Base-by-base conservation (phyloP, 257 asterid genomes). In the Cinchona pubescens region DNA sequence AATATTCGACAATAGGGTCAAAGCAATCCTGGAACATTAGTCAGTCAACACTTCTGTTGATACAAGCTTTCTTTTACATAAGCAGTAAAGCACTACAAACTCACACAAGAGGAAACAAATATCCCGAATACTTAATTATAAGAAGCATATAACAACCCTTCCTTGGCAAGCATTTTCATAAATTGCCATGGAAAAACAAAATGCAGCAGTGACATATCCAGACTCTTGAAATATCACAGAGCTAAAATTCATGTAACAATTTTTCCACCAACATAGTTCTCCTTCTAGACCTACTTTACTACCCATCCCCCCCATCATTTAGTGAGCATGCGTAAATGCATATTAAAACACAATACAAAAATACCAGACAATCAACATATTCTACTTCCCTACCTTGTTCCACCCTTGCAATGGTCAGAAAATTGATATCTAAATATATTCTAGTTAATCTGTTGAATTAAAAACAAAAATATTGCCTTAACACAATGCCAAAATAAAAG, bases 1-100 rank as follows among this genome's bases (percentile, higher is more conserved):
- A 80, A 88, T n/a, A n/a, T n/a, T 95, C 99, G 63, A 91, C 91
- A 79, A 95, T 95, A 63, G 99, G 99, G 85, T 86, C 96, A 76
- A 95, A 95, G 74, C 90, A 85, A 78, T 90, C 99, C 99, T 95
- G 92, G 32, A 86, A 82, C 74, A 71, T 68, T 78, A 79, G 63
- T 75, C 73, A 82, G 77, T 70, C 43, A 75, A 79, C 72, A 79
- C 75, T 53, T 35, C 40, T 66, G 58, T 53, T 19, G 46, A 64
- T 79, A 53, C 46, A 59, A 71, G 42, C 70, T n/a, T 75, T 67
- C 32, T 21, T 37, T 74, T 49, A 48, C 11, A 45, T 67, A 43
- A 21, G 19, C 29, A 45, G 0, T 25, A 18, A 51, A 43, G 38
- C 5, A 27, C 40, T 10, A 48, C 3, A 7, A 64, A 63, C 23